Percentiles rank a stretch among this genome's conserved stretches.
These are phyloP conservation scores for Yarrowia deformans DNA, from an alignment of 805 yeast genomes.

Conservation along the genomic window DNA sequence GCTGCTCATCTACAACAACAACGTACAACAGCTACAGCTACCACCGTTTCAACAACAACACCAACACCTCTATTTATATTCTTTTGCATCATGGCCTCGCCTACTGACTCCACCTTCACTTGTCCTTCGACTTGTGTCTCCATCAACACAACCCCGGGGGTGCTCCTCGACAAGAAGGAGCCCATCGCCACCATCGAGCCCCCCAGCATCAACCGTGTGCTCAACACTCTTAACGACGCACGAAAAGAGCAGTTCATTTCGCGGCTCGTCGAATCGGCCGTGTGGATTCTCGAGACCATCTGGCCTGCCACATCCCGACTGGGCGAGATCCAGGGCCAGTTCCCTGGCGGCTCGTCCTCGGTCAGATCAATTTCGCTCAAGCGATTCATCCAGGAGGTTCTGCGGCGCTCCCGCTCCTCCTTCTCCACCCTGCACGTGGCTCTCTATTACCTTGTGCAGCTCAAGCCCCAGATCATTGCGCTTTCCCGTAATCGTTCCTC, in stretches of 20 bases:
- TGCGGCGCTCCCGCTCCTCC: slow-evolving; percentile 62
- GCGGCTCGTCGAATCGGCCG: slow-evolving; percentile 46
- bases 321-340: slow-evolving; percentile 36
- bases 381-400: slow-evolving; percentile 52
- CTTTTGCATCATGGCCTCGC: slow-evolving; percentile 36
- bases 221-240: slow-evolving; percentile 18
- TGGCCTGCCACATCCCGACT: slow-evolving; percentile 46
- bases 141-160: slow-evolving; percentile 25
- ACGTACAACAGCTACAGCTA: neutral
- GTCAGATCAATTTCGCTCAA: slow-evolving; percentile 48
- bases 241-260: slow-evolving; percentile 32
- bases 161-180: slow-evolving; percentile 27
- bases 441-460: slow-evolving; percentile 65
- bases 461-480: slow-evolving; percentile 49
- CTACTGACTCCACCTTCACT: slow-evolving; percentile 32
- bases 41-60: neutral
- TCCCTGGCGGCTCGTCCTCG: slow-evolving; percentile 42
- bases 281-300: slow-evolving; percentile 47
- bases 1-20: slow-evolving; percentile 18
- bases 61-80: slow-evolving; percentile 4
- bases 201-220: slow-evolving; percentile 33
- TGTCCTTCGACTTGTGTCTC: slow-evolving; percentile 37
- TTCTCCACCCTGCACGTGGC: slow-evolving; percentile 70
- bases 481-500: slow-evolving; percentile 3
- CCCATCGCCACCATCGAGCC: slow-evolving; percentile 16